Evolutionary conservation across 2,329 filamentous ascomycete genomes (phyloP).

Genomic region (Celoporthe dispersa): DNA sequence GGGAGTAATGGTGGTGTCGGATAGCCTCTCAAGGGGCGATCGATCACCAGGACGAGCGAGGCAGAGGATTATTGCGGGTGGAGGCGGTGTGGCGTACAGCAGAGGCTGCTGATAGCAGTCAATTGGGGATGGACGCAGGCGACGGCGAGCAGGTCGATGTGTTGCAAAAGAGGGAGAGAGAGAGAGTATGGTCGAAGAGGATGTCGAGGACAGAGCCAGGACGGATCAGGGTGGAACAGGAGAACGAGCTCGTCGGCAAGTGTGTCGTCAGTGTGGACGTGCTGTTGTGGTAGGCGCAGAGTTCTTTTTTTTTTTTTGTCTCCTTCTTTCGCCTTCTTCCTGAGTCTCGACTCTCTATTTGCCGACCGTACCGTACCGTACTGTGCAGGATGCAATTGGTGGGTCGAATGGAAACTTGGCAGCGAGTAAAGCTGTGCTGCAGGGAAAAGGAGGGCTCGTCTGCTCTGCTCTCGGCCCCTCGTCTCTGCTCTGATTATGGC

Average conservation of each 20-base stretch:
- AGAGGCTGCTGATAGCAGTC: conserved; percentile 22
- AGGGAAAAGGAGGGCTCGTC: conserved; percentile 27
- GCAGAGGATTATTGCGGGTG: conserved; percentile 21
- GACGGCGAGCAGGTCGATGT: conserved; percentile 12
- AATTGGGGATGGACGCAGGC: conserved; percentile 16
- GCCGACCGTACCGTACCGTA: background rate
- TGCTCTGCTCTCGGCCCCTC: conserved; percentile 13
- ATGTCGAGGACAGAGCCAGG: conserved; percentile 8
- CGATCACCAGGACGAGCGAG: conserved; percentile 13
- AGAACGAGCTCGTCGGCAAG: background rate
- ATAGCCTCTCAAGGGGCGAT: conserved; percentile 5
- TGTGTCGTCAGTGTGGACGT: conserved; percentile 1
- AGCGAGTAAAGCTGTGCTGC: conserved; percentile 23
- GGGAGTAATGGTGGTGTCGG: conserved; percentile 11
- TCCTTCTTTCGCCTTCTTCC: background rate
- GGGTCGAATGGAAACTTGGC: conserved; percentile 30
- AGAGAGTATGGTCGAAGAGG: conserved; percentile 3
- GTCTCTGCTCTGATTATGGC: conserved; percentile 8
- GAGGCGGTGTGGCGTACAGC: conserved; percentile 21
- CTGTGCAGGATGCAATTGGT: background rate
- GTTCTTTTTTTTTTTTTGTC: background rate
- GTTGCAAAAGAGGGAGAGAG: background rate
- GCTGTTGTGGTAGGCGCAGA: conserved; percentile 1
- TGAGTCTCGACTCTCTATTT: conserved; percentile 13
- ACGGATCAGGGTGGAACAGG: background rate